phyloP scores from a whole-genome alignment of 2,329 filamentous ascomycete species.

The Xylariaceae sp. region DNA sequence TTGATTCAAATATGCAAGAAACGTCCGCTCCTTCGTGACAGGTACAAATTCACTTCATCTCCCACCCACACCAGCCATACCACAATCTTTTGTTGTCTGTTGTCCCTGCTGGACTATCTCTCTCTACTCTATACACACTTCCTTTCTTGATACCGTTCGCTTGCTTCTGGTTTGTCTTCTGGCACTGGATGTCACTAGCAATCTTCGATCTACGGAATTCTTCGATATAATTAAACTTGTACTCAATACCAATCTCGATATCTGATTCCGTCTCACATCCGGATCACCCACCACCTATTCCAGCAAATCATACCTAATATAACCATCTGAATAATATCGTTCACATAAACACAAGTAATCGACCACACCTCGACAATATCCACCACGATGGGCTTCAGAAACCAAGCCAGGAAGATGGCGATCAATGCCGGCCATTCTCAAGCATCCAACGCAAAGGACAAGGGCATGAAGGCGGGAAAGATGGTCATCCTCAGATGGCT shows the following conservation, averaged over 20 bases:
- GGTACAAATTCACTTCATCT: too few species aligned
- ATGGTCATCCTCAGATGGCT: constrained; percentile 43
- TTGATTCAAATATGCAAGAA: constrained; percentile 16
- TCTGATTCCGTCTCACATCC: constrained; percentile 17
- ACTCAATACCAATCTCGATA: background rate
- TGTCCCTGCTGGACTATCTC: background rate
- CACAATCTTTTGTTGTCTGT: too few species aligned
- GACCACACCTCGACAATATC: background rate
- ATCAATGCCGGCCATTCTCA: constrained; percentile 21
- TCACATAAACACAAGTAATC: background rate
- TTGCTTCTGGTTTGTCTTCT: background rate
- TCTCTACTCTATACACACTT: background rate
- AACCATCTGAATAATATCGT: background rate
- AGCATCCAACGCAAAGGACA: background rate
- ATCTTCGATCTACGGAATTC: background rate
- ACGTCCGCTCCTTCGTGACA: constrained; percentile 1
- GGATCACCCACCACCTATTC: constrained; percentile 1
- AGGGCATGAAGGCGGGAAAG: constrained; percentile 33
- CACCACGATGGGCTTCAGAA: background rate
- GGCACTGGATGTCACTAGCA: background rate
- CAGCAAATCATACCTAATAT: background rate
- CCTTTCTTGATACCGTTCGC: background rate
- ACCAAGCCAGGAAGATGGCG: background rate
- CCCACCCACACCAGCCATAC: too few species aligned
- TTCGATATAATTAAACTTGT: background rate